phyloP scores from a whole-genome alignment of 2,329 filamentous ascomycete species.

The Colletotrichum destructivum region DNA sequence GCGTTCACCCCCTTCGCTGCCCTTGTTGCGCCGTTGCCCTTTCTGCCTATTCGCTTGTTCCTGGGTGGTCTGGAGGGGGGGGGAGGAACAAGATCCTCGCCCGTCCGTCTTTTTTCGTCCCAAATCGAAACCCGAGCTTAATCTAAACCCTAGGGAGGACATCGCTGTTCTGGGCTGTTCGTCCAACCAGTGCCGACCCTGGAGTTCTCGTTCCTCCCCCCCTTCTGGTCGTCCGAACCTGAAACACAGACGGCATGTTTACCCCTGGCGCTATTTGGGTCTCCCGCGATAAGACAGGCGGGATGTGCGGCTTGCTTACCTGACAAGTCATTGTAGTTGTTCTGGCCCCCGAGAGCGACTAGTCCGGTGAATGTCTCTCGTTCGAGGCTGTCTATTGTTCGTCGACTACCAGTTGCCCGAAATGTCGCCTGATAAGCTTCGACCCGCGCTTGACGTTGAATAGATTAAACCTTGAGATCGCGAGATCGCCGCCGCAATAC shows the following conservation, averaged over 20 bases:
- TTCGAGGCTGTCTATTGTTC: neutral
- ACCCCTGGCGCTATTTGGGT: slow-evolving; percentile 36
- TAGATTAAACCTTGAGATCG: slow-evolving; percentile 23
- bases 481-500: slow-evolving; percentile 19
- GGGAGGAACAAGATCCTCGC: neutral
- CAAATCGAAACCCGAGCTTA: slow-evolving; percentile 26
- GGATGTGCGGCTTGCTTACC: neutral
- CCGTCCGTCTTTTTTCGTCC: slow-evolving; percentile 12
- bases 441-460: neutral
- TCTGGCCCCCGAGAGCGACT: neutral
- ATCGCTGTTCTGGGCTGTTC: slow-evolving; percentile 3
- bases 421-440: neutral
- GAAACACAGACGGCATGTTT: slow-evolving; percentile 33
- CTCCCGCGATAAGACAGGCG: slow-evolving; percentile 22
- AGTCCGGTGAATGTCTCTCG: neutral
- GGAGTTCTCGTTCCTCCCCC: neutral
- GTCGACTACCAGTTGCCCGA: neutral
- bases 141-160: slow-evolving; percentile 30
- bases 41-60: slow-evolving; percentile 5
- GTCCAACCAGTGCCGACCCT: slow-evolving; percentile 21
- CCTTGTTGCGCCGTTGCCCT: neutral
- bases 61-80: neutral
- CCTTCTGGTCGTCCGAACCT: slow-evolving; percentile 34
- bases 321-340: neutral
- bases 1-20: neutral